phyloP scores from a whole-genome alignment of 768 basidiomycete genomes.

The Suillus fuscotomentosus region DNA sequence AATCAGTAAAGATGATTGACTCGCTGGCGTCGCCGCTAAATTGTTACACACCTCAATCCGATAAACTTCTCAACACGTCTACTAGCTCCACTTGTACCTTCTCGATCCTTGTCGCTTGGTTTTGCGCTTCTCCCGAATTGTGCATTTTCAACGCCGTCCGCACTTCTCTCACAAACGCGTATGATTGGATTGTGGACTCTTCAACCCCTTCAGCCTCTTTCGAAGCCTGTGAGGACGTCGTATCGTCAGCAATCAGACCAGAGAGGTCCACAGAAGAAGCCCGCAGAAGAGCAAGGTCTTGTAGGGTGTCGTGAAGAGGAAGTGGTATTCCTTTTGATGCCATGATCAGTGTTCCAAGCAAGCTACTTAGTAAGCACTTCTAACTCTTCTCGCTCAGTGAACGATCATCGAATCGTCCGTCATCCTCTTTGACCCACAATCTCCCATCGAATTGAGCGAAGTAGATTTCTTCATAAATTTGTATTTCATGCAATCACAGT shows the following conservation, averaged over 20 bases:
- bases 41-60: constrained; percentile 12
- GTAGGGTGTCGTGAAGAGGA: constrained; percentile 57
- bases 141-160: constrained; percentile 55
- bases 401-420: too few relatives aligned
- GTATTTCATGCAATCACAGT: neutral
- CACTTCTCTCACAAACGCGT: constrained; percentile 57
- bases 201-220: constrained; percentile 5
- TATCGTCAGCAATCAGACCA: constrained; percentile 22
- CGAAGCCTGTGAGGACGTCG: neutral
- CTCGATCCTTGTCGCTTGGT: constrained; percentile 55
- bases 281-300: constrained; percentile 70
- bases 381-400: neutral
- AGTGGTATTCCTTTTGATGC: constrained; percentile 45
- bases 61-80: constrained; percentile 41
- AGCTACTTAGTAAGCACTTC: neutral
- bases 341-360: constrained; percentile 7
- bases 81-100: constrained; percentile 53
- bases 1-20: neutral
- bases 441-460: neutral
- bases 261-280: constrained; percentile 50
- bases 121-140: constrained; percentile 51
- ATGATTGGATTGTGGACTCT: constrained; percentile 41
- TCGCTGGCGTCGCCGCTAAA: neutral
- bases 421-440: neutral
- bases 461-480: neutral